Percentiles rank a stretch among this genome's conserved stretches.
Conservation (phyloP, 768 basidiomycete genomes). For the Lactarius indigo region DNA sequence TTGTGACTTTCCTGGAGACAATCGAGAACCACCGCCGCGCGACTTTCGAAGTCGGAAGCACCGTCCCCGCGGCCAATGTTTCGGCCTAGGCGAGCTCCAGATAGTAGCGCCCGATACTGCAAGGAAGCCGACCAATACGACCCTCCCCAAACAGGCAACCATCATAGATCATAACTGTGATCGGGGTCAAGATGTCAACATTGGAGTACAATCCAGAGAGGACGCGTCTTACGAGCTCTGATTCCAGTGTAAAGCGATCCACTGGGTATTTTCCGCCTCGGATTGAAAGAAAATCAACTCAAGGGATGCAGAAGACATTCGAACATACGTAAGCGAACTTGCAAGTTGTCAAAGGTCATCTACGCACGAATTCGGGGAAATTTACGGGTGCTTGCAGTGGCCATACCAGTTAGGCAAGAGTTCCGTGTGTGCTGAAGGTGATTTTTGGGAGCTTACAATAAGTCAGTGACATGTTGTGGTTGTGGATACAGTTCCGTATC, state of each 20-base stretch:
- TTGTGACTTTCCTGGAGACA: slow-evolving; percentile 15
- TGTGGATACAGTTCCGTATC: too few relatives aligned
- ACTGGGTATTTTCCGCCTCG: background rate
- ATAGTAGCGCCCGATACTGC: slow-evolving; percentile 11
- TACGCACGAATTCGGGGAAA: too few relatives aligned
- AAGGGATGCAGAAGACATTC: too few relatives aligned
- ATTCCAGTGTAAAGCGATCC: slow-evolving; percentile 15
- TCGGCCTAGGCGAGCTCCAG: slow-evolving; percentile 17
- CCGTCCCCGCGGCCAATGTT: slow-evolving; percentile 6
- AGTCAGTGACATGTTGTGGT: too few relatives aligned
- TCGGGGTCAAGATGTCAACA: background rate
- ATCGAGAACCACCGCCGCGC: slow-evolving; percentile 10
- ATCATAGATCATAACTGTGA: slow-evolving; percentile 18
- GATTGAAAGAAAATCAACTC: too few relatives aligned
- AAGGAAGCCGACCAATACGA: slow-evolving; percentile 19
- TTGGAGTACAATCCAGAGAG: background rate
- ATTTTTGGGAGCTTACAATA: too few relatives aligned
- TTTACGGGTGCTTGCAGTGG: too few relatives aligned
- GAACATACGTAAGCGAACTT: too few relatives aligned
- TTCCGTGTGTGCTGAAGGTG: too few relatives aligned
- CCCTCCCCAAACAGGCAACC: slow-evolving; percentile 16
- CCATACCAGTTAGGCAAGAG: too few relatives aligned
- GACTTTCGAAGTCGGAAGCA: background rate
- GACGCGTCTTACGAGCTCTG: slow-evolving; percentile 15
- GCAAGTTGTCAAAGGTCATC: too few relatives aligned